Evolutionary conservation across 208 protist species (phyloP).

Genomic region (Trypanosoma cruzi): DNA sequence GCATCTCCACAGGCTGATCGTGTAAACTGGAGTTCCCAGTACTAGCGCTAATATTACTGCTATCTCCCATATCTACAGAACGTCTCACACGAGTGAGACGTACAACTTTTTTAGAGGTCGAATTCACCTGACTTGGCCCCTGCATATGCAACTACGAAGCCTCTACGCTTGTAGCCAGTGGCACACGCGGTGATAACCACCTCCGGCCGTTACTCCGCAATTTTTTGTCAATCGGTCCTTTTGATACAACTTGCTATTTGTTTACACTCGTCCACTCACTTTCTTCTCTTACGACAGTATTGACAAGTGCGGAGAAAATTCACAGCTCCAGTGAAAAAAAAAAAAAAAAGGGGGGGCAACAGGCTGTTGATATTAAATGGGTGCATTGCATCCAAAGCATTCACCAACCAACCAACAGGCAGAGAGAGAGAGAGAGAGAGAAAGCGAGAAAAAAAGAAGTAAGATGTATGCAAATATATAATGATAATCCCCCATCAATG

Average conservation of each 20-base stretch:
- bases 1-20: slow-evolving; percentile 1
- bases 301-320: neutral
- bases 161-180: neutral
- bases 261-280: neutral
- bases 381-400: no score
- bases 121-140: neutral
- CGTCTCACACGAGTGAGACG: slow-evolving; percentile 1
- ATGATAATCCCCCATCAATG: neutral
- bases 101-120: neutral
- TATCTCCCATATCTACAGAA: neutral
- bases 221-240: neutral
- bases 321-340: neutral
- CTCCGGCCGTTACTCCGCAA: neutral
- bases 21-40: neutral
- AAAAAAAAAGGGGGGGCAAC: no score
- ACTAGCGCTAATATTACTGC: neutral
- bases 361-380: no score
- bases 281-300: neutral
- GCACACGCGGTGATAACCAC: neutral
- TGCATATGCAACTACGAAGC: neutral
- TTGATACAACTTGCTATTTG: neutral
- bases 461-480: neutral
- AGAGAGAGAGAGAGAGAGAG: no score
- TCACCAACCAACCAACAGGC: no score
- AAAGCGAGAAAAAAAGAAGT: slow-evolving; percentile 12